Percentiles rank a stretch among this genome's conserved stretches.
phyloP scores from a whole-genome alignment of 2,329 filamentous ascomycete genomes.

The Tolypocladium inflatum region DNA sequence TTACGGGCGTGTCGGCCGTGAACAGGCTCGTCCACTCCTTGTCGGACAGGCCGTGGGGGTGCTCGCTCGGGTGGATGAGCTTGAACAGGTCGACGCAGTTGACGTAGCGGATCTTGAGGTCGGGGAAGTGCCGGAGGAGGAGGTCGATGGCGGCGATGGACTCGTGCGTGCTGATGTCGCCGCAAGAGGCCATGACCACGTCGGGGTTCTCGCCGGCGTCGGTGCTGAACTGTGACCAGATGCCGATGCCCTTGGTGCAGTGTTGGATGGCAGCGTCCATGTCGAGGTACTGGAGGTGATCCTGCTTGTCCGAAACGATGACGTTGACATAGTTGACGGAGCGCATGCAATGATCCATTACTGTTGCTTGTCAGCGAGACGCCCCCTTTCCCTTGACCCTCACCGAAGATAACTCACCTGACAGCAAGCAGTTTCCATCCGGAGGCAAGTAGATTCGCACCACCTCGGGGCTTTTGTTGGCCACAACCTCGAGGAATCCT shows the following conservation, averaged over 20 bases:
- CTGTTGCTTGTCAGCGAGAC: constrained; percentile 23
- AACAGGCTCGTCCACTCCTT: constrained; percentile 60
- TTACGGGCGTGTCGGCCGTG: constrained; percentile 60
- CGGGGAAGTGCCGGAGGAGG: constrained; percentile 59
- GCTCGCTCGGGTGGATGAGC: constrained; percentile 58
- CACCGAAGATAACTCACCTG: not conserved
- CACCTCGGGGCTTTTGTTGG: constrained; percentile 72
- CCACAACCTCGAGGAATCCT: constrained; percentile 69
- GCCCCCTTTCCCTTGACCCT: not conserved
- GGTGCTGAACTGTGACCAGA: constrained; percentile 70
- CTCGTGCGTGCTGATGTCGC: constrained; percentile 67
- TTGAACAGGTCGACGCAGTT: constrained; percentile 78
- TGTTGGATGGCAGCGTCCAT: constrained; percentile 66
- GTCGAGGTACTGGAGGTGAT: constrained; percentile 65
- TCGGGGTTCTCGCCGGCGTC: constrained; percentile 61
- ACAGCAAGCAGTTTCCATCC: constrained; percentile 66
- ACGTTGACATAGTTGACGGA: constrained; percentile 75
- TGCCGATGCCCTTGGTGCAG: constrained; percentile 69
- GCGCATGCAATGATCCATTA: constrained; percentile 66
- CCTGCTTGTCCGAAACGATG: constrained; percentile 70
- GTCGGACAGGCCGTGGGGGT: constrained; percentile 64
- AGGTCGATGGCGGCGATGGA: constrained; percentile 66
- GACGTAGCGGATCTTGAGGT: constrained; percentile 68
- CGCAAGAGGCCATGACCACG: constrained; percentile 66
- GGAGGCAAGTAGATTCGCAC: constrained; percentile 75